Evolutionary conservation across 345 rosid genomes (phyloP), one percentile per base, ranked within the genome.

Genomic region (Physaria fendleri): DNA sequence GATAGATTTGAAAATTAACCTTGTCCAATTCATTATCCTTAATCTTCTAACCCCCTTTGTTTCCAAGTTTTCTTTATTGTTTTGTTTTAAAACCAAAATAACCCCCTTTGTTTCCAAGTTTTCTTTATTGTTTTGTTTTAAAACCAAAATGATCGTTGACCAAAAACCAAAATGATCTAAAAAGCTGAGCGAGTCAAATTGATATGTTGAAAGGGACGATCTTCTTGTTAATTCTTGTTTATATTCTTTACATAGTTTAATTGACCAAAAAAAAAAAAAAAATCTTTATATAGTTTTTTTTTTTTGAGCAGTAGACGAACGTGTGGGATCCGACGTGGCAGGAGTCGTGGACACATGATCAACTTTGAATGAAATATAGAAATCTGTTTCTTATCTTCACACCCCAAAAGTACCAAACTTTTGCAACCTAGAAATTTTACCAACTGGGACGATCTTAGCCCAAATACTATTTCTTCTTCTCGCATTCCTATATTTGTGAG

Each of bases 281-380:
- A n/a, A n/a, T n/a, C n/a, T n/a, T n/a, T n/a, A n/a, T n/a, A n/a
- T n/a, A n/a, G n/a, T n/a, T n/a, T n/a, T n/a, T n/a, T n/a, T n/a
- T n/a, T n/a, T n/a, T n/a, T n/a, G n/a, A n/a, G n/a, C n/a, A 17
- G 42, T 40, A 22, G 24, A 32, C 11, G 4, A 32, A 32, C 8
- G 32, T 46, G 64, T 66, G 34, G 42, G 49, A 66, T 66, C 64
- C 49, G 15, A 66, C 64, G 50, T 66, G 71, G 71, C 57, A 21
- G 16, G 34, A 9, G 49, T 21, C 22, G 13, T 29, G 30, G 14
- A 41, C 32, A 33, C 59, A 41, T 33, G 23, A 39, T 13, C 4
- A 42, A 42, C 54, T 13, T n/a, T n/a, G n/a, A n/a, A n/a, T n/a
- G n/a, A n/a, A n/a, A n/a, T n/a, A n/a, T 16, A 13, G 8, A 48